Evolutionary conservation across 106 monocot species (phyloP), one percentile per base, ranked within the genome.

Genomic region (Vanilla planifolia): DNA sequence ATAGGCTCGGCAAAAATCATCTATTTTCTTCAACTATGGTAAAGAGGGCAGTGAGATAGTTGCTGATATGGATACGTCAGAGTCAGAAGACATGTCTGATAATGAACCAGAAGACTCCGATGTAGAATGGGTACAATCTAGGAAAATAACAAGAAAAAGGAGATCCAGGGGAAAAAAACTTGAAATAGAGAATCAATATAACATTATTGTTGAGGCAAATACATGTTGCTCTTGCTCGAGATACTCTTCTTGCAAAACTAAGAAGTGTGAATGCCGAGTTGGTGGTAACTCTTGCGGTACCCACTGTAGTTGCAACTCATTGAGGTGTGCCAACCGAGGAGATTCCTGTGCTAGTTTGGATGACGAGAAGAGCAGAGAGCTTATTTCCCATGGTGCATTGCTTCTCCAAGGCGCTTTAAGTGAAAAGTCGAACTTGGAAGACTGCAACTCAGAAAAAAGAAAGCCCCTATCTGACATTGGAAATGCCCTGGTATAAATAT

Each of bases 41-140:
- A 27, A 43, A 10, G 63, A 41, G 42, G 57, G 46, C 43, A 15
- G 61, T 21, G 66, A 66, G 3, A 62, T 63, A 40, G 43, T 55
- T 22, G 80, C 75, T 48, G 96, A 98, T 33, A 96, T 96, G 90
- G 90, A 96, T 24, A 85, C 78, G 8, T 94, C 89, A 6, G 85
- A 85, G 1, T 74, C 82, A 4, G 85, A 77, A 22, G 81, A 85
- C 8, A 48, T 48, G 5, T n/a, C n/a, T n/a, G n/a, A n/a, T n/a
- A 43, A 44, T 11, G 73, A 73, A 10, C 63, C 48, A 43, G 81
- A 77, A 37, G 64, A 58, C 2, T 42, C 51, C 25, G 82, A 82
- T 47, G 73, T 79, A 8, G 73, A 81, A 27, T 98, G 81, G 74
- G 71, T 68, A 6, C 55, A 67, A 33, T 81, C 80, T n/a, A 35